Evolutionary conservation across 2,329 filamentous ascomycete species (phyloP).

Genomic region (Fusarium sp.): DNA sequence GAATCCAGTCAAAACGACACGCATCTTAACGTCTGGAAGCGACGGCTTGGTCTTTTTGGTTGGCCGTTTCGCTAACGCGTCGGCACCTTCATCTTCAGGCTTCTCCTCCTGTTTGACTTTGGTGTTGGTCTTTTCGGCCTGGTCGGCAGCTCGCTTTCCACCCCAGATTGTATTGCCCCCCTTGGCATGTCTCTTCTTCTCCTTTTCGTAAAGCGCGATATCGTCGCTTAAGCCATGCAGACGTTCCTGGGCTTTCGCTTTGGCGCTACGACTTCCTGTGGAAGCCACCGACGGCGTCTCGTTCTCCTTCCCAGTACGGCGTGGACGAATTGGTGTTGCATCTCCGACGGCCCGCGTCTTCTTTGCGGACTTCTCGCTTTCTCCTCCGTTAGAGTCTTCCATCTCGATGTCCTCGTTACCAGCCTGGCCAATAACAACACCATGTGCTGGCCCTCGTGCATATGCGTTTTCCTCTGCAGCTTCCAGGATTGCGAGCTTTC

Average conservation of each 20-base stretch:
- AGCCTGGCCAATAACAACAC: conserved; percentile 55
- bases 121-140: conserved; percentile 62
- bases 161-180: conserved; percentile 64
- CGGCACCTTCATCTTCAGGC: conserved; percentile 58
- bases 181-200: conserved; percentile 77
- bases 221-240: conserved; percentile 83
- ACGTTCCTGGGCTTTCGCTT: conserved; percentile 80
- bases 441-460: conserved; percentile 57
- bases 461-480: conserved; percentile 62
- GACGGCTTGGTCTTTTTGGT: conserved; percentile 70
- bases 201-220: conserved; percentile 90
- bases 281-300: conserved; percentile 75
- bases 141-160: conserved; percentile 69
- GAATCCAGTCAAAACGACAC: conserved; percentile 85
- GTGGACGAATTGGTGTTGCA: conserved; percentile 52
- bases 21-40: conserved; percentile 72
- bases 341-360: conserved; percentile 38
- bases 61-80: conserved; percentile 59
- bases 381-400: conserved; percentile 56
- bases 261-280: conserved; percentile 84
- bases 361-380: conserved; percentile 44
- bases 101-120: conserved; percentile 56
- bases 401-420: conserved; percentile 51
- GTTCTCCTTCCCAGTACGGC: conserved; percentile 78
- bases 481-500: conserved; percentile 61